Evolutionary conservation across 192 early-diverging fungal species (phyloP), one percentile per base, ranked within the genome.

Genomic region (Coemansia pectinata): DNA sequence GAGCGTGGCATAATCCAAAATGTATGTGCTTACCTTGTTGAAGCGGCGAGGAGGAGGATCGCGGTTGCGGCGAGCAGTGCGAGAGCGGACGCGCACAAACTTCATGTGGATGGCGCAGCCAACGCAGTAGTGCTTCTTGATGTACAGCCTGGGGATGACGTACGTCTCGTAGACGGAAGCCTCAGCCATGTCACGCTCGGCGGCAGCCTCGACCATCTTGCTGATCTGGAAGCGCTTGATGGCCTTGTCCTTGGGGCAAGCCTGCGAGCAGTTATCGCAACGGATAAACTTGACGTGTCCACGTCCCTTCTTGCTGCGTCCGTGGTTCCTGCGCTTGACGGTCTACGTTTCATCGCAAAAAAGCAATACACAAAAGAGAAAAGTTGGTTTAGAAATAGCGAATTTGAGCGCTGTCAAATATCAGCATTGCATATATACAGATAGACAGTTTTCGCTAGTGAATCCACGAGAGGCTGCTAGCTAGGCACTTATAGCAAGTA

Each of bases 161-260:
- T 97, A 97, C 85, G 92, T 90, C 60, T 91, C 89, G 86, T 93
- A 99, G 85, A 98, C 94, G 63, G 95, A 97, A 48, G 96, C 96
- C 82, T 96, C 98, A 69, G 87, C 84, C 72, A 99, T 90, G 86
- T 99, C 98, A 86, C 96, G 91, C 84, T 95, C 86, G 65, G 96
- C 98, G 65, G 98, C 98, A 73, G 88, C 87, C 88, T 99, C 98
- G 64, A 99, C 91, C 96, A 99, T 99, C 88, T 95, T 96, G 81
- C 96, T 92, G 90, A 99, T 91, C 73, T 92, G 89, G 89, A 97
- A 95, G 58, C 98, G 89, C 94, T 99, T 99, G 90, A 99, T 96
- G 77, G 98, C 94, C 94, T 99, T 99, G 88, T 99, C 98, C 94
- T 96, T 96, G 74, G 96, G 94, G 65, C 93, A 92, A 80, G 94